Base-by-base conservation (phyloP, 2,329 filamentous ascomycete genomes). In the Colletotrichum chlorophyti region DNA sequence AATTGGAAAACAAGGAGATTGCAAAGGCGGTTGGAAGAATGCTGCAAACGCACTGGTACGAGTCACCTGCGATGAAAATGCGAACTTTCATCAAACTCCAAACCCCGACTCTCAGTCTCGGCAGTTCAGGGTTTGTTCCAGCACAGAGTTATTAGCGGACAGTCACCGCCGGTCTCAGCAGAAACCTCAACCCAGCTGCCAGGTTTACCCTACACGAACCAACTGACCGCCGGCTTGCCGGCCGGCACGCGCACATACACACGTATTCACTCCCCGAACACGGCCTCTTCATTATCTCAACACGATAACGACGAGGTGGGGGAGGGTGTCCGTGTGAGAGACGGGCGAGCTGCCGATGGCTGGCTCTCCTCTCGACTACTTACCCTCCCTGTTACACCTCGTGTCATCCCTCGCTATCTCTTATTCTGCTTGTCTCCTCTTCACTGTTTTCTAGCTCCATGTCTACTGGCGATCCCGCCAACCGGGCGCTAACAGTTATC, bases 221-320 rank as follows among this genome's bases (percentile, higher is more conserved):
- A 29, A 42, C 29, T 27, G 38, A 52, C 47, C 31, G 47, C 53
- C 38, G 38, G 31, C 46, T 37, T 43, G 52, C 43, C 51, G 51
- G 51, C 51, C 51, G 42, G 43, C 19, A 41, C 11, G 10, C 42
- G 32, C 42, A 11, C 42, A 26, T 11, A 23, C 24, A 26, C 11
- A 15, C 27, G 19, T n/a, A n/a, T n/a, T n/a, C n/a, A n/a, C n/a
- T n/a, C n/a, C n/a, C n/a, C n/a, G n/a, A n/a, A n/a, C n/a, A n/a
- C n/a, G n/a, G n/a, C n/a, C n/a, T n/a, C n/a, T n/a, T n/a, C n/a
- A n/a, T n/a, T n/a, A n/a, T n/a, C n/a, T n/a, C n/a, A 14, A 26
- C 27, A 32, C 34, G 51, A 54, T 35, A 35, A 48, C 35, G 35
- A 49, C 41, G 40, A 48, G 45, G 43, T 11, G 27, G 42, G 51